A percentile compares a stretch with the other conserved stretches of the same genome.
phyloP scores from a whole-genome alignment of 352 stramenopile species.

The Elongisporangium prolatum region DNA sequence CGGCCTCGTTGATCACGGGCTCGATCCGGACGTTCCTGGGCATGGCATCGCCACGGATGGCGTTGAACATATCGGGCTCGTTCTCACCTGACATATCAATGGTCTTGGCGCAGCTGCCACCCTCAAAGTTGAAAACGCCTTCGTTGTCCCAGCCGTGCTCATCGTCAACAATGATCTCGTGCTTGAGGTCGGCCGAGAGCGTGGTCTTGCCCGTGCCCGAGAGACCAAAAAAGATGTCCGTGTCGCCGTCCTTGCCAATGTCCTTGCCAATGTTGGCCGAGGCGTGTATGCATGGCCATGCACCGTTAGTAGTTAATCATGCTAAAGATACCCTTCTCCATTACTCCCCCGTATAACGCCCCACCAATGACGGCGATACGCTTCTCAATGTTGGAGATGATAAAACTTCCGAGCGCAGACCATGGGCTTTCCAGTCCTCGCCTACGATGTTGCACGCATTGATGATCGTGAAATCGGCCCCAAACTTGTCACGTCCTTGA shows the following conservation, averaged over 20 bases:
- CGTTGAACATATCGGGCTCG: slow-evolving; percentile 94
- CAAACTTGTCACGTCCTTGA: slow-evolving; percentile 44
- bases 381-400: slow-evolving; percentile 72
- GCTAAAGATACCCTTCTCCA: slow-evolving; percentile 71
- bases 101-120: slow-evolving; percentile 97
- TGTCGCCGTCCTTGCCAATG: too few relatives aligned
- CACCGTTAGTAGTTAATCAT: slow-evolving; percentile 72
- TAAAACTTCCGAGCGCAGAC: slow-evolving; percentile 55
- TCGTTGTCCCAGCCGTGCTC: slow-evolving; percentile 58
- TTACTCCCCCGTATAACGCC: slow-evolving; percentile 62
- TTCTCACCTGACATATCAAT: slow-evolving; percentile 92
- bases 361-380: slow-evolving; percentile 50
- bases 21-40: slow-evolving; percentile 54
- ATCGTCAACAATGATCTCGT: slow-evolving; percentile 94
- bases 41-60: slow-evolving; percentile 40
- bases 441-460: slow-evolving; percentile 59
- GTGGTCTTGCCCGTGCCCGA: slow-evolving; percentile 91
- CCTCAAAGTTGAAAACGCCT: slow-evolving; percentile 98
- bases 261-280: slow-evolving; percentile 51
- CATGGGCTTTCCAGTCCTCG: slow-evolving; percentile 49
- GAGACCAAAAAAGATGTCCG: slow-evolving; percentile 48
- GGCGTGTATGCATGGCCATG: slow-evolving; percentile 60
- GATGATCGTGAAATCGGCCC: slow-evolving; percentile 60
- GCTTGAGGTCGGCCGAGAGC: slow-evolving; percentile 81
- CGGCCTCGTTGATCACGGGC: slow-evolving; percentile 27